These are phyloP conservation scores for Hypoxylon sp. DNA, from an alignment of 2,329 filamentous ascomycete genomes.

Conservation along the genomic window DNA sequence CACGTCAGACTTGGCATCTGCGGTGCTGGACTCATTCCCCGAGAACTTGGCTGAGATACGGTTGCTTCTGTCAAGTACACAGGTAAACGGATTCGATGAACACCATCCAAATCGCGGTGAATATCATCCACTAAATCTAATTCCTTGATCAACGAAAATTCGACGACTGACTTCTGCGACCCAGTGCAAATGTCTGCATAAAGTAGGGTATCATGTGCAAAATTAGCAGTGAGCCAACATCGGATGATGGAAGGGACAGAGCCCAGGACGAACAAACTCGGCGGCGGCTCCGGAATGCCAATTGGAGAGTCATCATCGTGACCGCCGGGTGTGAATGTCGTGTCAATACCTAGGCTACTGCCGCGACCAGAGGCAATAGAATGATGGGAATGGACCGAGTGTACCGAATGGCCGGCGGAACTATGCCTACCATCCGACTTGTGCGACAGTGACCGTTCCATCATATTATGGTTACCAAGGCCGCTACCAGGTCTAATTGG, in stretches of 20 bases:
- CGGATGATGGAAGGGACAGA: slow-evolving; percentile 94
- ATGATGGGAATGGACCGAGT: slow-evolving; percentile 73
- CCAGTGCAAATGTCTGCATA: slow-evolving; percentile 95
- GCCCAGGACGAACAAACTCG: slow-evolving; percentile 87
- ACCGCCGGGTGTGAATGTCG: slow-evolving; percentile 73
- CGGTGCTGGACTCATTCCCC: slow-evolving; percentile 78
- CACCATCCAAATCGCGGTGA: slow-evolving; percentile 75
- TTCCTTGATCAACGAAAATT: slow-evolving; percentile 80
- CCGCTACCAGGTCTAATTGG: slow-evolving; percentile 84
- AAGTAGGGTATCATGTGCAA: slow-evolving; percentile 88
- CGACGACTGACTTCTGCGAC: slow-evolving; percentile 88
- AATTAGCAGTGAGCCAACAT: slow-evolving; percentile 93
- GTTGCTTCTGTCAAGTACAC: slow-evolving; percentile 94
- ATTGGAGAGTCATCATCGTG: slow-evolving; percentile 78
- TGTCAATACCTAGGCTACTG: slow-evolving; percentile 89
- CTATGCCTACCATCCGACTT: slow-evolving; percentile 96
- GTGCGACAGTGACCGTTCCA: slow-evolving; percentile 91
- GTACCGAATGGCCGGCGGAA: slow-evolving; percentile 87
- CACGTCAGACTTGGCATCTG: slow-evolving; percentile 87
- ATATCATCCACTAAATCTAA: slow-evolving; percentile 79
- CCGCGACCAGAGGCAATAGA: slow-evolving; percentile 84
- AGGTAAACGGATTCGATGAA: slow-evolving; percentile 79
- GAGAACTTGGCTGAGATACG: slow-evolving; percentile 80
- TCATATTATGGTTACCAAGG: slow-evolving; percentile 83
- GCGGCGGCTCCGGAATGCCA: slow-evolving; percentile 81